Conservation (phyloP, 2,329 filamentous ascomycete species). For the Colletotrichum musicola region DNA sequence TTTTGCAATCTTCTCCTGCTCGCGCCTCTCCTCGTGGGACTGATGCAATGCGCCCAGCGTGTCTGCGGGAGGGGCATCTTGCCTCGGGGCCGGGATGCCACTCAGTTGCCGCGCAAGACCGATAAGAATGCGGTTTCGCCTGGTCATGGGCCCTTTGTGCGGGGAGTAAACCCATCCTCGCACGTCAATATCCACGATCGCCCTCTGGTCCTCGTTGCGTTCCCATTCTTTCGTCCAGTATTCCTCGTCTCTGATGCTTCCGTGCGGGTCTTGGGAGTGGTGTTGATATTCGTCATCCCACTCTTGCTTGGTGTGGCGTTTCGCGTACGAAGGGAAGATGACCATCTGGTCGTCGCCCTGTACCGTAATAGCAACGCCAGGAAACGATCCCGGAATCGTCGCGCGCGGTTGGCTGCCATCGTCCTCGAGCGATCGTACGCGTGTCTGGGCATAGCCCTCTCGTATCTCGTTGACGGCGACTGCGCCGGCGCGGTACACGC, state of each 20-base stretch:
- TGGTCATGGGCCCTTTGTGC: slow-evolving; percentile 84
- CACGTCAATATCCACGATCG: slow-evolving; percentile 93
- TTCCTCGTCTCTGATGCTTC: slow-evolving; percentile 71
- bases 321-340: slow-evolving; percentile 93
- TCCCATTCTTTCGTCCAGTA: slow-evolving; percentile 87
- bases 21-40: slow-evolving; percentile 63
- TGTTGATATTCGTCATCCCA: slow-evolving; percentile 48
- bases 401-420: slow-evolving; percentile 50
- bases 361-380: slow-evolving; percentile 83
- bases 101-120: slow-evolving; percentile 89
- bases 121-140: slow-evolving; percentile 88
- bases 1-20: slow-evolving; percentile 75
- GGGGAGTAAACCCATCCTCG: slow-evolving; percentile 95
- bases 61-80: slow-evolving; percentile 44
- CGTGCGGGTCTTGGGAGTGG: slow-evolving; percentile 50
- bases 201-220: slow-evolving; percentile 82
- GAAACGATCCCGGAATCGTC: slow-evolving; percentile 81
- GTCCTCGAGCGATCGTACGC: slow-evolving; percentile 53
- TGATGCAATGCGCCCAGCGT: slow-evolving; percentile 47
- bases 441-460: slow-evolving; percentile 70
- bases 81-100: slow-evolving; percentile 80
- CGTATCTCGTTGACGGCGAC: slow-evolving; percentile 70
- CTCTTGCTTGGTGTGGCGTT: slow-evolving; percentile 72
- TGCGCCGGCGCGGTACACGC: slow-evolving; percentile 67
- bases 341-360: slow-evolving; percentile 93